Conservation (phyloP, 345 rosid genomes). For the Cardamine occulta region DNA sequence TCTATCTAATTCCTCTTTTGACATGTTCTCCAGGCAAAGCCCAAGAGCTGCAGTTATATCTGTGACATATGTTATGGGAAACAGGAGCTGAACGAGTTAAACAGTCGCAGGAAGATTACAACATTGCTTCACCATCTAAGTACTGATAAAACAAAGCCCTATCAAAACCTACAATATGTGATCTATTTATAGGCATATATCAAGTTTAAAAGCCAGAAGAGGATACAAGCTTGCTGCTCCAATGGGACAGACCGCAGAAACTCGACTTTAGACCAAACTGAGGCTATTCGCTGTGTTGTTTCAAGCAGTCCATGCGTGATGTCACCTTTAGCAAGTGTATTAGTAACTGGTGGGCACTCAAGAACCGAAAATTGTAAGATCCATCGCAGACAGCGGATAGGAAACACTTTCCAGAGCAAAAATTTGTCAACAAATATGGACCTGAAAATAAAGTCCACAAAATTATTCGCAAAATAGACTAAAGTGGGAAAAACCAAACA, state of each 20-base stretch:
- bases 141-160: background rate
- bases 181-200: background rate
- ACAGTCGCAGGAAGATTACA: conserved; percentile 7
- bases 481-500: conserved; percentile 8
- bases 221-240: conserved; percentile 99
- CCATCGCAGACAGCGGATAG: conserved; percentile 86
- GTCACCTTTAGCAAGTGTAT: conserved; percentile 51
- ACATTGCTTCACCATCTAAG: conserved; percentile 17
- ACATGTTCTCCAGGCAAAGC: conserved; percentile 85
- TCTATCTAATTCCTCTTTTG: conserved; percentile 77
- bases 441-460: conserved; percentile 52
- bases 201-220: conserved; percentile 39
- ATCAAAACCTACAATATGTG: background rate
- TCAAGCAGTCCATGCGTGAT: conserved; percentile 53
- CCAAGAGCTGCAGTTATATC: conserved; percentile 92
- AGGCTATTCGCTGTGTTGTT: conserved; percentile 60
- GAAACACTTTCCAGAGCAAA: conserved; percentile 94
- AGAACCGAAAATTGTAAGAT: conserved; percentile 85
- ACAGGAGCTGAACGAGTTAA: conserved; percentile 35
- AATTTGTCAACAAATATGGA: conserved; percentile 82
- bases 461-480: conserved; percentile 26
- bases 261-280: conserved; percentile 81
- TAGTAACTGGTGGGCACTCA: conserved; percentile 63
- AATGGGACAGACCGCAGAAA: conserved; percentile 70
- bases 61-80: conserved; percentile 51